phyloP scores from a whole-genome alignment of 441 rosid genomes.

The Flueggea neowawraea region DNA sequence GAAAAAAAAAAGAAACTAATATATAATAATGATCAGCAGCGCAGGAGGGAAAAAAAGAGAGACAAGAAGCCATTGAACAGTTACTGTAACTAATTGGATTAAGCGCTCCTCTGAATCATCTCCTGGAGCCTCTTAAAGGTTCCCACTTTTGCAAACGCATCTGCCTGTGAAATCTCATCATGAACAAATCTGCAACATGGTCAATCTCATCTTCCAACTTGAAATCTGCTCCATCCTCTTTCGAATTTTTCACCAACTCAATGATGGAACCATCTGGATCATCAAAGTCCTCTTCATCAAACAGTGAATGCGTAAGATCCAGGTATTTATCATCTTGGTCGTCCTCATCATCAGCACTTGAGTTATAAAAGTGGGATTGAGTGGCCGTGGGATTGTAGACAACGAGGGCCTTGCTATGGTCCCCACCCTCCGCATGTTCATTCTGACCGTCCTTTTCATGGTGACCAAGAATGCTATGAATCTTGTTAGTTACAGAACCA shows the following conservation, averaged over 20 bases:
- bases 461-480: conserved; percentile 34
- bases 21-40: too few relatives aligned
- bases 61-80: neutral
- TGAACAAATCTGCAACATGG: conserved; percentile 81
- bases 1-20: too few relatives aligned
- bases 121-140: conserved; percentile 55
- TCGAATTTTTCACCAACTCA: conserved; percentile 66
- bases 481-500: conserved; percentile 56
- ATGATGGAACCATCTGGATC: conserved; percentile 62
- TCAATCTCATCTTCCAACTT: conserved; percentile 84
- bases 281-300: conserved; percentile 32
- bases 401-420: conserved; percentile 33
- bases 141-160: conserved; percentile 79
- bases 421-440: conserved; percentile 5
- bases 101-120: conserved; percentile 34
- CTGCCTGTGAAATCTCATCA: conserved; percentile 69
- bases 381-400: conserved; percentile 17
- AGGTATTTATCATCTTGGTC: conserved; percentile 39
- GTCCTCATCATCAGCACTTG: neutral
- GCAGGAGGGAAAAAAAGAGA: too few relatives aligned
- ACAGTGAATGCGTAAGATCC: conserved; percentile 46
- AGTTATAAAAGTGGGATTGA: conserved; percentile 16
- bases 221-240: conserved; percentile 66
- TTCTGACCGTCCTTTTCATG: conserved; percentile 14
- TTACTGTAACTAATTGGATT: neutral